phyloP scores from a whole-genome alignment of 371 early-diverging fungal species.

The Zychaea mexicana region DNA sequence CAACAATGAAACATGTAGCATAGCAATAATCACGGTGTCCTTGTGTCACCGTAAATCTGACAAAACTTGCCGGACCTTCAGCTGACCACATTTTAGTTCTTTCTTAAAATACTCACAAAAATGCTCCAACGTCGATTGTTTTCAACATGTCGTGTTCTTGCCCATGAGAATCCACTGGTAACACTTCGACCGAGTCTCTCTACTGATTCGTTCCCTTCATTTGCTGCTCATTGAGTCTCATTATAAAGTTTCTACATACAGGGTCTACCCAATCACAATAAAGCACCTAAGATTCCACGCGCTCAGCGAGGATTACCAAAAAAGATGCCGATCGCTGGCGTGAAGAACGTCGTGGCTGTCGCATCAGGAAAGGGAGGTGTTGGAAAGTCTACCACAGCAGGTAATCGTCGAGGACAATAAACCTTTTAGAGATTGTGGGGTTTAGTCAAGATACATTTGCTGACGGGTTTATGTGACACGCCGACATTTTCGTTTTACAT shows the following conservation, averaged over 20 bases:
- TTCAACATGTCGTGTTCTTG: slow-evolving; percentile 32
- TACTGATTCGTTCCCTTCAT: background rate
- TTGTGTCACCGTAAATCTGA: no score
- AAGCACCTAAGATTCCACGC: slow-evolving; percentile 50
- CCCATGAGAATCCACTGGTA: slow-evolving; percentile 68
- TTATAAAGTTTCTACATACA: slow-evolving; percentile 4
- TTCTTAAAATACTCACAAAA: background rate
- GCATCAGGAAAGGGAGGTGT: slow-evolving; percentile 92
- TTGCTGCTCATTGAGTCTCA: background rate
- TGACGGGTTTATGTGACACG: no score
- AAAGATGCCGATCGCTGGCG: slow-evolving; percentile 65
- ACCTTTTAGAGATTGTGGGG: no score
- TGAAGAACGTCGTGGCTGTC: slow-evolving; percentile 77
- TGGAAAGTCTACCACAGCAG: slow-evolving; percentile 87
- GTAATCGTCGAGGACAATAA: no score
- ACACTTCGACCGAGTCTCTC: no score
- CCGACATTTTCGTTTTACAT: no score
- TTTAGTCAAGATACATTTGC: no score
- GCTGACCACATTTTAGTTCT: background rate
- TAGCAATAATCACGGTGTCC: no score
- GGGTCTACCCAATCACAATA: slow-evolving; percentile 38
- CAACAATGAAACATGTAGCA: no score
- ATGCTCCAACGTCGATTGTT: slow-evolving; percentile 33
- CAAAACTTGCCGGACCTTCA: background rate
- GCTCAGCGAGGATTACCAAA: slow-evolving; percentile 70